These are phyloP conservation scores for Nemophila menziesii DNA, from an alignment of 257 asterid species.

Conservation along the genomic window DNA sequence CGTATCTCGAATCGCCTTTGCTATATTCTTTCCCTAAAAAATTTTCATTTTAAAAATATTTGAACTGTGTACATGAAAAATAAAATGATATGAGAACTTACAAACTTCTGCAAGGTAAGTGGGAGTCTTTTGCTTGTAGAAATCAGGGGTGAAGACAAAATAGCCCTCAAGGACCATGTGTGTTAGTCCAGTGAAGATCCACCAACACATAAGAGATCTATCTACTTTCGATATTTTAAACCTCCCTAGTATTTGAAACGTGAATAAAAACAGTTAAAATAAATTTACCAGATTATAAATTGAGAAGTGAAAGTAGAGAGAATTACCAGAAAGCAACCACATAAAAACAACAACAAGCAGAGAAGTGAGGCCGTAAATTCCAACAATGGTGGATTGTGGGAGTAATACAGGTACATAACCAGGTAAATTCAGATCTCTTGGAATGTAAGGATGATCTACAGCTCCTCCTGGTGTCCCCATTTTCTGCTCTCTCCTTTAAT, in stretches of 20 bases:
- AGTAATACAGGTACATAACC: slow-evolving; percentile 44
- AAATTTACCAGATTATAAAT: neutral
- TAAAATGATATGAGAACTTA: slow-evolving; percentile 28
- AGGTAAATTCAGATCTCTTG: slow-evolving; percentile 53
- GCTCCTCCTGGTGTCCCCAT: slow-evolving; percentile 1
- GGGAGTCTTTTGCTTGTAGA: slow-evolving; percentile 54
- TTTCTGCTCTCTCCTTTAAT: neutral
- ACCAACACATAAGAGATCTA: slow-evolving; percentile 88
- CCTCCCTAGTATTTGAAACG: slow-evolving; percentile 30
- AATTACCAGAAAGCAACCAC: slow-evolving; percentile 75
- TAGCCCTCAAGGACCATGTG: slow-evolving; percentile 85
- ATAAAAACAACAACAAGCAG: slow-evolving; percentile 42
- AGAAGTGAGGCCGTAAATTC: slow-evolving; percentile 44
- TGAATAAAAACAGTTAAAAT: slow-evolving; percentile 1
- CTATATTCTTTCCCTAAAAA: slow-evolving; percentile 95
- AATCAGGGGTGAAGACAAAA: slow-evolving; percentile 66
- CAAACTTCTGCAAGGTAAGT: slow-evolving; percentile 87
- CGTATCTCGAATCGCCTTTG: slow-evolving; percentile 95
- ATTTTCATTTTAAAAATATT: slow-evolving; percentile 4
- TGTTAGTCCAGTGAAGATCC: slow-evolving; percentile 88
- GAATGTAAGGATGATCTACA: slow-evolving; percentile 59
- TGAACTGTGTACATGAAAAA: neutral
- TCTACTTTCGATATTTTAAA: slow-evolving; percentile 53
- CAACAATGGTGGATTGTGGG: slow-evolving; percentile 46
- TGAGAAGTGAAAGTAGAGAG: slow-evolving; percentile 1